Conservation (phyloP, 371 early-diverging fungal species). For the Neoconidiobolus thromboides region DNA sequence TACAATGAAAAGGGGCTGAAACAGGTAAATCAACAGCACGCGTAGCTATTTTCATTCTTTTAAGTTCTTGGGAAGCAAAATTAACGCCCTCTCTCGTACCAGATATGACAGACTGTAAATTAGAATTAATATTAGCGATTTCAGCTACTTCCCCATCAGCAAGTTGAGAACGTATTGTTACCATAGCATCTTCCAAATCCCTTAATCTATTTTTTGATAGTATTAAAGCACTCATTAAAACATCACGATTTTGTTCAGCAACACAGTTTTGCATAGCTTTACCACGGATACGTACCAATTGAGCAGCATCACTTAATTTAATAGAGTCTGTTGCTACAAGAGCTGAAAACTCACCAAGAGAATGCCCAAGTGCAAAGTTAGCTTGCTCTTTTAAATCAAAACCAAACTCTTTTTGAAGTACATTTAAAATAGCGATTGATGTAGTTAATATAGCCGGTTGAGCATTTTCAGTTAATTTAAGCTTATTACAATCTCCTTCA, state of each 20-base stretch:
- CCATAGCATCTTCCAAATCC: slow-evolving; percentile 41
- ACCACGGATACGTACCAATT: slow-evolving; percentile 66
- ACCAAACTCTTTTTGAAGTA: slow-evolving; percentile 58
- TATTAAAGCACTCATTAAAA: slow-evolving; percentile 78
- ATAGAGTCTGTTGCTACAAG: slow-evolving; percentile 62
- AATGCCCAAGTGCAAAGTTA: slow-evolving; percentile 73
- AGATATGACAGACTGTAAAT: slow-evolving; percentile 72
- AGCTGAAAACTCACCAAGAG: slow-evolving; percentile 87
- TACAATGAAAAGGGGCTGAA: slow-evolving; percentile 90
- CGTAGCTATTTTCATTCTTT: slow-evolving; percentile 57
- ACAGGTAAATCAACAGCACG: slow-evolving; percentile 79
- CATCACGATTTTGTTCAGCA: slow-evolving; percentile 31
- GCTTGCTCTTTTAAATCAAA: slow-evolving; percentile 50
- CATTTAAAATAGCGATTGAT: slow-evolving; percentile 72
- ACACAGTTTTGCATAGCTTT: slow-evolving; percentile 72
- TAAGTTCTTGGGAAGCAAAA: slow-evolving; percentile 54
- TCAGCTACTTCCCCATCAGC: slow-evolving; percentile 49
- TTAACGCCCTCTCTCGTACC: slow-evolving; percentile 79
- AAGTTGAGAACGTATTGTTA: slow-evolving; percentile 33
- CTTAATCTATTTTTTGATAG: slow-evolving; percentile 45
- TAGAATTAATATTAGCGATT: slow-evolving; percentile 77
- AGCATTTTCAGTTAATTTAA: slow-evolving; percentile 74
- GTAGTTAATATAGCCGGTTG: slow-evolving; percentile 89
- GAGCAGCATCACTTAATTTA: slow-evolving; percentile 57
- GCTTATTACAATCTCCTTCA: slow-evolving; percentile 46